Evolutionary conservation across 768 basidiomycete genomes (phyloP).

Genomic region (Rhodotorula toruloides): DNA sequence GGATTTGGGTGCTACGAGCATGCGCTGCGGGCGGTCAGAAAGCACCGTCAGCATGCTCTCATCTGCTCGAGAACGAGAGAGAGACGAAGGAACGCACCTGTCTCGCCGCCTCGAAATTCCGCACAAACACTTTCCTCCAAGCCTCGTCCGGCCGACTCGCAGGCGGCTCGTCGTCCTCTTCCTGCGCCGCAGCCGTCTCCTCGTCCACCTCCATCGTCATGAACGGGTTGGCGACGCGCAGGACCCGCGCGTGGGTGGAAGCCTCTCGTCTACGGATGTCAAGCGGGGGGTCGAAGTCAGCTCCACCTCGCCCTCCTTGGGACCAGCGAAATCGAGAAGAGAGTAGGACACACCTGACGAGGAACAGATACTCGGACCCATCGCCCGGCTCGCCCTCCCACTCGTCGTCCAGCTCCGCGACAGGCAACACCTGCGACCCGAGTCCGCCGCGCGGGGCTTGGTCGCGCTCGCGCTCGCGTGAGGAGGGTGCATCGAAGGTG

Average conservation of each 20-base stretch:
- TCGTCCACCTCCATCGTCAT: not conserved
- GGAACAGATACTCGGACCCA: conserved; percentile 46
- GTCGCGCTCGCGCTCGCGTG: conserved; percentile 10
- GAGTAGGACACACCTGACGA: conserved; percentile 38
- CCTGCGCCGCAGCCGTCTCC: not conserved
- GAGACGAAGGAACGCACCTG: not conserved
- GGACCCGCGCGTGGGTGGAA: conserved; percentile 19
- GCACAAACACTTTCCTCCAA: conserved; percentile 30
- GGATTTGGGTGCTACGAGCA: not conserved
- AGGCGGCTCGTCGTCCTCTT: not conserved
- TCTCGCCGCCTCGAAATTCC: conserved; percentile 24
- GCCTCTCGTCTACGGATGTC: conserved; percentile 35
- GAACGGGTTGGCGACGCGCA: conserved; percentile 31
- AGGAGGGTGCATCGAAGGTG: conserved; percentile 5
- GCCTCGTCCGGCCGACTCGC: conserved; percentile 19
- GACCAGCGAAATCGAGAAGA: no score
- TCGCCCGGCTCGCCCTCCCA: conserved; percentile 45
- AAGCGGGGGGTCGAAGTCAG: not conserved
- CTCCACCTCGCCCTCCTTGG: no score
- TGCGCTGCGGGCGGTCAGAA: not conserved
- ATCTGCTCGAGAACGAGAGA: rapidly evolving
- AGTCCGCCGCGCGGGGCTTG: conserved; percentile 37
- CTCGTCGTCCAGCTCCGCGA: conserved; percentile 45
- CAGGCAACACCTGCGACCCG: conserved; percentile 46
- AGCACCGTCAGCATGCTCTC: not conserved